Base-by-base conservation (phyloP, 352 stramenopile genomes). In the Peronospora farinosa region DNA sequence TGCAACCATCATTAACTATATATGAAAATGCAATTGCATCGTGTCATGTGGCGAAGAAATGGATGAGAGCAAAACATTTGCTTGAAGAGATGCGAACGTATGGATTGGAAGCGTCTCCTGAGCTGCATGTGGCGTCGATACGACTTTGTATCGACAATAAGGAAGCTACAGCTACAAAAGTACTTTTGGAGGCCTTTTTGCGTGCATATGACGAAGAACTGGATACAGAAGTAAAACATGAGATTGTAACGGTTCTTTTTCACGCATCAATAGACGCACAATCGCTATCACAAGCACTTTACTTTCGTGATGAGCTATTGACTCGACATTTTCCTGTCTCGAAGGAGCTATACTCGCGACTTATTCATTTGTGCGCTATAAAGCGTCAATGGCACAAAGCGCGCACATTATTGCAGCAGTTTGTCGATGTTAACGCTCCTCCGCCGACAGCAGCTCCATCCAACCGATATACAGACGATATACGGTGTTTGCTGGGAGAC, bases 21-120 rank as follows among this genome's bases (percentile, higher is more conserved):
- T 89, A 87, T 42, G 78, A 89, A 52, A 78, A 89, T 55, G 78
- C 72, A n/a, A 65, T 89, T 40, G 42, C 39, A 1, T 70, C 78
- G 21, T 86, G 76, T 53, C 59, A 72, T 46, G 50, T 41, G 37
- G 76, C 54, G 1, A 54, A 66, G 35, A 84, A 86, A 50, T 89
- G 78, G 78, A 85, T 85, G 60, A 72, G 68, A 55, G 66, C 63
- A 23, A 87, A 86, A 53, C 69, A 83, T 43, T 60, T 89, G 35
- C 52, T 87, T 8, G 78, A 86, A 33, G 76, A 84, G 40, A 80
- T 87, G 67, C 47, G 51, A 4, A 65, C 56, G 15, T 73, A 86
- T 42, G 39, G 56, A 12, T 52, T 89, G 19, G 70, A 81, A 58
- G 74, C 78, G 13, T 72, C 76, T 30, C 49, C 60, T 0, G 70